Evolutionary conservation across 345 rosid genomes (phyloP), one percentile per base, ranked within the genome.

Genomic region (Brassica carinata): DNA sequence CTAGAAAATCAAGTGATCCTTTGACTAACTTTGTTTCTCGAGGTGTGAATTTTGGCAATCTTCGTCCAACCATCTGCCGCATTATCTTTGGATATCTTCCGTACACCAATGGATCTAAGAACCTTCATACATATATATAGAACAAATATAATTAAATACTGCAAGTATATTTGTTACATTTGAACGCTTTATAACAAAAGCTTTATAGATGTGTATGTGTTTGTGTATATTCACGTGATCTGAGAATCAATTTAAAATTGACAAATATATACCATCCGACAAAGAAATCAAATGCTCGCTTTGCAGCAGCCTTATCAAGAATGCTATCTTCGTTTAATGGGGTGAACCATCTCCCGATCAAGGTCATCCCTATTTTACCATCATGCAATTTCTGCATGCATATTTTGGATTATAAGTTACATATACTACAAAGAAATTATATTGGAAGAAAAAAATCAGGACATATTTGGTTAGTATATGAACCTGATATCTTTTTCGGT

Each of bases 401-500:
- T 18, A 8, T 59, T 58, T 59, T 59, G 23, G 14, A 59, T 8
- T 8, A 59, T 59, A 57, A 23, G 19, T 2, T 15, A 55, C 10
- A 7, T 17, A 17, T 55, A 55, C 4, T 8, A 53, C 59, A 55
- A 0, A 48, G 5, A 48, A 48, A 48, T 40, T 7, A 9, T 9
- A 2, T 40, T 40, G 38, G 15, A 57, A 23, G 6, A 5, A 13
- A 13, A 13, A 13, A 15, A 15, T 55, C 8, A 55, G 15, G 23
- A 15, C 19, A 55, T 3, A 18, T 57, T 7, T 18, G 13, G 27
- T 8, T 7, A 18, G 45, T 57, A 57, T 18, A 57, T 57, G 63
- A 17, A 57, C 76, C 69, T 83, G 69, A 8, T 87, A 85, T 31
- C 76, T 79, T 17, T 66, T 23, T 1, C 74, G 53, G 65, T 83